phyloP scores from a whole-genome alignment of 2,329 filamentous ascomycete genomes.

The Venturiaceae sp. region DNA sequence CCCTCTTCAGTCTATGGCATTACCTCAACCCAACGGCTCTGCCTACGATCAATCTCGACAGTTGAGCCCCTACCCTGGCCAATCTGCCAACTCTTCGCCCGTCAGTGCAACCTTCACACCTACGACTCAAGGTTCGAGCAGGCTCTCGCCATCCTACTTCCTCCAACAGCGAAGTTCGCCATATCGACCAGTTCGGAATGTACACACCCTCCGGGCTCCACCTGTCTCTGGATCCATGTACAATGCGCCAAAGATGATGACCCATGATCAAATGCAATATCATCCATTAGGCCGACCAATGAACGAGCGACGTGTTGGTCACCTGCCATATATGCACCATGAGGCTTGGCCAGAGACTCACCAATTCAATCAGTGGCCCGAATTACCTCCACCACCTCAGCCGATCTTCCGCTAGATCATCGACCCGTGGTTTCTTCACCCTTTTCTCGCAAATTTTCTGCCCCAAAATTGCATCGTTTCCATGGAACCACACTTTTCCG shows the following conservation, averaged over 20 bases:
- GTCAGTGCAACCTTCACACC: constrained; percentile 51
- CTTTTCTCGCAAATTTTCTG: neutral
- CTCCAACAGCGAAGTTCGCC: constrained; percentile 83
- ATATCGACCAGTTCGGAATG: constrained; percentile 80
- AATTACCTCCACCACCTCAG: neutral
- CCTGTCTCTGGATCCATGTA: constrained; percentile 62
- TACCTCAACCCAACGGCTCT: constrained; percentile 17
- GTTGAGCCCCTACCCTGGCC: constrained; percentile 38
- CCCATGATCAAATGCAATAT: constrained; percentile 41
- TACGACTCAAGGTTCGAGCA: constrained; percentile 52
- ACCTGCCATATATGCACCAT: constrained; percentile 32
- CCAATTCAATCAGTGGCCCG: constrained; percentile 27
- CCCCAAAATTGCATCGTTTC: neutral
- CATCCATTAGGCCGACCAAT: constrained; percentile 36
- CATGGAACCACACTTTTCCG: neutral
- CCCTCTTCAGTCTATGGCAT: constrained; percentile 6
- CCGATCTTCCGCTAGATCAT: neutral
- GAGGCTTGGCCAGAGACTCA: constrained; percentile 26
- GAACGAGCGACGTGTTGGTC: constrained; percentile 30
- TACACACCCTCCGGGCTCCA: constrained; percentile 85
- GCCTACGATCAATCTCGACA: constrained; percentile 34
- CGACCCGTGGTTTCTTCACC: neutral
- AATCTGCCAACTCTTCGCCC: constrained; percentile 54
- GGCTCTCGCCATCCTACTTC: constrained; percentile 80
- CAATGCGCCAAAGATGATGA: constrained; percentile 31